Evolutionary conservation across 257 asterid species (phyloP), one percentile per base, ranked within the genome.

Genomic region (Salvia hispanica): DNA sequence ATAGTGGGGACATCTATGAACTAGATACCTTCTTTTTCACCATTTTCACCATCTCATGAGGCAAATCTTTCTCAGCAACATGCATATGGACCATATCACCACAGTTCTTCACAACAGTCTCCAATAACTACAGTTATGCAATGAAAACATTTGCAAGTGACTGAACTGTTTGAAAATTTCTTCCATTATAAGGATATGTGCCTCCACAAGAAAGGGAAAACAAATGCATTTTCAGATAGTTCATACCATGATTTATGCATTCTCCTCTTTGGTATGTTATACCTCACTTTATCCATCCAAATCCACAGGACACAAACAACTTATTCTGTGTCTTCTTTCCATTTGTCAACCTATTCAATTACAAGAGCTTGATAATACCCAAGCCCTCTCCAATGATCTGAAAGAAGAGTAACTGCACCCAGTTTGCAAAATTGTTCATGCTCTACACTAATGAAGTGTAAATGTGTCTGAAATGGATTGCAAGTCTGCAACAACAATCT

Each of bases 41-140:
- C 63, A 88, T 85, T 75, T 74, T 83, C 74, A 88, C 95, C 95
- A 88, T 88, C 79, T 88, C 90, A 69, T 82, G 87, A 63, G 90
- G 92, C 72, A 88, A 73, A 56, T 80, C 90, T 82, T 77, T 88
- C 75, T 88, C 92, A 52, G 95, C 90, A 42, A 88, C 88, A 69
- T 85, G 95, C 90, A 85, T 80, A 78, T 83, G 95, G 73, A 85
- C 92, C 64, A 88, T 77, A 76, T 88, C 90, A 60, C 90, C 88
- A 14, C 95, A 88, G 69, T 88, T 88, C 85, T 88, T 88, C 79
- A 88, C 90, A 81, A 88, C 75, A 51, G 95, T 86, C 86, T 88
- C 95, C 81, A 88, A 72, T 40, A 88, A 80, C 95, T 88, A 79
- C 51, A 80, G 63, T 25, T 65, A 77, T 50, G 71, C 67, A 64